Base-by-base conservation (phyloP, 768 basidiomycete species). In the Tulasnella sp. region DNA sequence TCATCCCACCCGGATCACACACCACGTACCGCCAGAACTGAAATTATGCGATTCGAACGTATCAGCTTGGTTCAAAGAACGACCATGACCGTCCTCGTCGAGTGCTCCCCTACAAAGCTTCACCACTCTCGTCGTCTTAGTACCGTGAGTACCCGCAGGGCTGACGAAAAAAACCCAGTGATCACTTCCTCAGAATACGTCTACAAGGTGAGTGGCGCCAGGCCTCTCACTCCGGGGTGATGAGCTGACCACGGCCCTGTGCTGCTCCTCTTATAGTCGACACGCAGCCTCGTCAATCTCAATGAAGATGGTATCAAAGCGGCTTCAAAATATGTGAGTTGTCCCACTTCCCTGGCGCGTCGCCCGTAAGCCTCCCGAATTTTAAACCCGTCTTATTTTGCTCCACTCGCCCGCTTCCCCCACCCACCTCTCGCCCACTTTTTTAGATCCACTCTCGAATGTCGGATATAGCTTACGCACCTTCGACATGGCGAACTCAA, bases 401-500 rank as follows among this genome's bases (percentile, higher is more conserved):
- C 36, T 81, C 62, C 56, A 75, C 68, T 9, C 76, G 74, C 38
- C 78, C 21, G 72, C 72, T 76, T 40, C 82, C 46, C 79, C 76
- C 56, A 21, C 36, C 75, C 24, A 81, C 62, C 4, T 27, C 52
- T n/a, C 24, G 38, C 24, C 52, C 5, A 56, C 52, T 56, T 56
- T 36, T 73, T 40, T 79, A 94, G 94, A 92, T 95, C 76, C 88
- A 88, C 74, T 84, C 84, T 68, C 90, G 89, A 81, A 87, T 95
- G 80, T 83, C 86, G 56, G 83, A 86, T 0, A 92, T 93, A 84
- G 87, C 90, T 0, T 96, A 96, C 84, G 90, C 90, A 18, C 94
- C 94, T 18, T 89, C 91, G 58, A 92, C 93, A 68, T 96, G 94
- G 94, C 90, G 92, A 46, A 91, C 90, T 0, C 92, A 94, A 80